Evolutionary conservation across 2,329 filamentous ascomycete genomes (phyloP), one percentile per base, ranked within the genome.

Genomic region (Capronia coronata): DNA sequence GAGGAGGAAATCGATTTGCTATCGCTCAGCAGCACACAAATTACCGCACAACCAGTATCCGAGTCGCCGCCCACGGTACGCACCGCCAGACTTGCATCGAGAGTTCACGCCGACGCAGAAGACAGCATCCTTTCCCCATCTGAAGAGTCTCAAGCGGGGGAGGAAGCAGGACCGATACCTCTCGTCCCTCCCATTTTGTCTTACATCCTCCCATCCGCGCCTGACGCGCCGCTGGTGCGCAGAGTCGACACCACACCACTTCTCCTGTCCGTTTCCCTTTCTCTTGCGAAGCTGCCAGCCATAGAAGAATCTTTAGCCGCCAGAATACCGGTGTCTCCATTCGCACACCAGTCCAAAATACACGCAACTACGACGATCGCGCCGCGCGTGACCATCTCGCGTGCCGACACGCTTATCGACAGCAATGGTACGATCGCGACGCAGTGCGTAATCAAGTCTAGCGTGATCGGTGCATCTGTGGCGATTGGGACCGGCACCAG

Each of bases 391-490:
- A 93, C 87, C 2, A 86, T 97, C 48, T 89, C 87, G 16, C 80
- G 84, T 60, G 76, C 80, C 40, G 91, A 96, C 70, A 87, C 82
- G 57, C 75, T 97, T 2, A 79, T 97, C 30, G 91, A 81, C 1
- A 86, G 91, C 50, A 96, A 96, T 62, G 88, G 94, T 34, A 88
- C 83, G 1, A 82, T 97, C 0, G 87, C 91, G 63, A 87, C 91
- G 61, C 91, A 91, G 65, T 84, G 82, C 19, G 85, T 89, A n/a
- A 86, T 98, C 70, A 96, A 95, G 67, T 88, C 95, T 67, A 85
- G 77, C 30, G 87, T 96, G 23, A 80, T 98, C 34, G 93, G 93
- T 2, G 81, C 87, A 3, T 88, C 87, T 60, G 94, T 88, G 65
- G 84, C 86, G 61, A 91, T 98, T 57, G 82, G 83, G 55, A 82